Base-by-base conservation (phyloP, 768 basidiomycete genomes). In the Guyanaporus albipodus region DNA sequence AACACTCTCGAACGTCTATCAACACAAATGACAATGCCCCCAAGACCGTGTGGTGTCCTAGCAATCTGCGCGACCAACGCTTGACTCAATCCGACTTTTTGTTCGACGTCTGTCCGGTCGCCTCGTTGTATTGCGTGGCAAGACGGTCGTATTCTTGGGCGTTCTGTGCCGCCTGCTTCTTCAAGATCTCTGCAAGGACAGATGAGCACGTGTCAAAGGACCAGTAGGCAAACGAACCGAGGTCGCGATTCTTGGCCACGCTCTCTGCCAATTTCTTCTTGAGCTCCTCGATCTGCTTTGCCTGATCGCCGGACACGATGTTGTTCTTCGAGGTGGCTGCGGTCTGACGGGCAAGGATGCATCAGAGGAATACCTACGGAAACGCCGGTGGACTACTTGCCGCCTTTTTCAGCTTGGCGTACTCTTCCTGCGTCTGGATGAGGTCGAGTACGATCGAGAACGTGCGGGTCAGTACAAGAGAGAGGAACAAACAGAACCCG, bases 371-470 rank as follows among this genome's bases (percentile, higher is more conserved):
- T 8, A 8, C 8, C 31, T 9, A 7, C 1, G 8, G 2, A 43
- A 19, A 8, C 15, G 8, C 0, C 1, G 26, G 12, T 8, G 2
- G 1, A 26, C 6, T 9, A 50, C 58, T 44, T 46, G 70, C 79
- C 50, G 71, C 67, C 56, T 83, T 76, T 74, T 94, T 92, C 49
- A 97, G 64, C 58, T 87, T 84, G 17, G 81, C 82, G 60, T 89
- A 89, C 58, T 91, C 82, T 56, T 94, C 93, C 67, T 95, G 91
- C 1, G 84, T 79, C 55, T 90, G 83, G 53, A 97, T 85, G 55
- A 96, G 83, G 63, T 97, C 91, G 60, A 93, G 82, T 37, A 88
- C 80, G 65, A 98, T 88, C 64, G 85, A 85, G 73, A 97, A 97
- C 4, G 87, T 89, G 58, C 94, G 85, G 3, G 93, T 87, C 55